Evolutionary conservation across 129 eudicot genomes (phyloP), one percentile per base, ranked within the genome.

Genomic region (Artemisia tridentata): DNA sequence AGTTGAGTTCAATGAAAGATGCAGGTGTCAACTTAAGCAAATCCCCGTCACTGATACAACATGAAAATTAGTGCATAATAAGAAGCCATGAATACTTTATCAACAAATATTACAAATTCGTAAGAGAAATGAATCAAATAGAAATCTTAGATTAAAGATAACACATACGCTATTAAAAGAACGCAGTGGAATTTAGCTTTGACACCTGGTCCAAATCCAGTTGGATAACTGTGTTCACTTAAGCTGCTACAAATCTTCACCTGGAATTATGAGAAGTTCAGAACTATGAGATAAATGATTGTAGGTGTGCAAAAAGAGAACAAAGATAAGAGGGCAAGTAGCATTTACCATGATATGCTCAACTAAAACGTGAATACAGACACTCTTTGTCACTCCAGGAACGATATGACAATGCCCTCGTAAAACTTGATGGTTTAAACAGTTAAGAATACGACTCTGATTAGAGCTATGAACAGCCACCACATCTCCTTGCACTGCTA

Each of bases 191-290:
- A 93, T 50, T 73, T 85, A 29, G 89, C 98, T 69, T 73, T 64
- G 27, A 88, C 72, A 38, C 91, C 96, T 63, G 73, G 82, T 78
- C 88, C 97, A 57, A 93, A 79, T 53, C 96, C 98, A 56, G 74
- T 58, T 56, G 98, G 98, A 71, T 57, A 82, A 74, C 76, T 79
- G 18, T 68, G 64, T 70, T 79, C 84, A 53, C 86, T 68, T 66
- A 74, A 19, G 72, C 59, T 66, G 74, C 90, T 84, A 75, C 62
- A 68, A 64, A 93, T 84, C 81, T 65, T 84, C 75, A 87, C 96
- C 98, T 93, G 81, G 53, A 72, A 76, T 21, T 50, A 74, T 13
- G 6, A 15, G 18, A 51, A 51, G 7, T 51, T 52, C 41, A 71
- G 25, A 27, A 51, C 50, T 29, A 23, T 45, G 31, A 63, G 73